These are phyloP conservation scores for Mycena epipterygia DNA, from an alignment of 768 basidiomycete genomes.

Conservation along the genomic window DNA sequence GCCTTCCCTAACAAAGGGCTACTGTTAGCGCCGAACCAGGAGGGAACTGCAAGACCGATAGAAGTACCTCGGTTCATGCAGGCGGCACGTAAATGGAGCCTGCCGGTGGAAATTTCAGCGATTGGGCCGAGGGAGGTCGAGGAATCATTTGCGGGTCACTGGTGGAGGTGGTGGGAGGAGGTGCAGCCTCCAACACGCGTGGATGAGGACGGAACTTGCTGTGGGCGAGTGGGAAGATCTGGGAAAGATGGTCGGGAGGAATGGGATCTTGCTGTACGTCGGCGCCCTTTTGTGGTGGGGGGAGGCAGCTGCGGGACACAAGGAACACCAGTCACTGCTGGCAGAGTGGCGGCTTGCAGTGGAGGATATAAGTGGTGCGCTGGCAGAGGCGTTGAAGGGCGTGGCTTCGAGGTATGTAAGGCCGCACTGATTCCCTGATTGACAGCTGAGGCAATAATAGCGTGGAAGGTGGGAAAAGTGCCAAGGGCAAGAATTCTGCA, in stretches of 20 bases:
- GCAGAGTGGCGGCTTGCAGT: not conserved
- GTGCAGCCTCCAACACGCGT: not conserved
- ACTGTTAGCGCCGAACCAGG: not conserved
- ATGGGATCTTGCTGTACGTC: constrained; percentile 8
- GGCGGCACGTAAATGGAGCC: not conserved
- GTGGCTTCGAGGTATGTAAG: not conserved
- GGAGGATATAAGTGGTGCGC: not conserved
- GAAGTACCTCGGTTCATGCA: not conserved
- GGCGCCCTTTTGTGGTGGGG: constrained; percentile 21
- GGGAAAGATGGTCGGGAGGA: not conserved
- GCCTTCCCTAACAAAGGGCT: not conserved
- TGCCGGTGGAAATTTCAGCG: not conserved
- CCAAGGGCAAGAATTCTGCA: not conserved
- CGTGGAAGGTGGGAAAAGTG: not conserved
- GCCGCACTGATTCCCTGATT: not conserved
- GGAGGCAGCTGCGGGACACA: not conserved
- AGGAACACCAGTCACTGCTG: not conserved
- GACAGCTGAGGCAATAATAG: not conserved
- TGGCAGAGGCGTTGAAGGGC: not conserved
- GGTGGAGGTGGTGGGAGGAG: constrained; percentile 11
- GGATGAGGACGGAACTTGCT: not conserved
- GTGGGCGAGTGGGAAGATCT: not conserved
- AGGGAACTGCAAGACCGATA: not conserved
- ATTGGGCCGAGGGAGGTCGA: not conserved
- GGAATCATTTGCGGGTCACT: not conserved